Percentiles rank a stretch among this genome's conserved stretches.
Evolutionary conservation across 148 eudicot genomes (phyloP).

Genomic region (Talinum fruticosum): DNA sequence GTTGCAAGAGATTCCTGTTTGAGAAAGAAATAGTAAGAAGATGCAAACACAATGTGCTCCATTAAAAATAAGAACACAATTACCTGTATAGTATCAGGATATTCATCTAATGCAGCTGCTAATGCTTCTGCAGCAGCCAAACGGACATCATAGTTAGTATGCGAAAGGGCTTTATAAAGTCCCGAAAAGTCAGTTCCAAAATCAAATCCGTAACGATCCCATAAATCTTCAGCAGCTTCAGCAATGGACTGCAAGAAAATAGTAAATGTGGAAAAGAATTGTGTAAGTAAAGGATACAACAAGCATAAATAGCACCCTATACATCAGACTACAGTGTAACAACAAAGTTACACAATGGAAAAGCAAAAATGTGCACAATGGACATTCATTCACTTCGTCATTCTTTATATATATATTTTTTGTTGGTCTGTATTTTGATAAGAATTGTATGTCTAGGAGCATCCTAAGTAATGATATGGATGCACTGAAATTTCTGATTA

Average conservation of each 20-base stretch:
- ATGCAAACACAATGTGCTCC: conserved; percentile 2
- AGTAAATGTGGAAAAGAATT: not conserved
- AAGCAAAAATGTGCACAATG: not conserved
- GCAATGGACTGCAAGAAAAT: conserved; percentile 68
- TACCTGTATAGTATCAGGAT: conserved; percentile 91
- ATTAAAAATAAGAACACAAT: not conserved
- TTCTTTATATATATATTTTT: too few species aligned
- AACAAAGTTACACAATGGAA: not conserved
- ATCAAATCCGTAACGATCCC: conserved; percentile 89
- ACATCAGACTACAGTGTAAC: not conserved
- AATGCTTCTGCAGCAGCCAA: conserved; percentile 90
- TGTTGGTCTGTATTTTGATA: too few species aligned
- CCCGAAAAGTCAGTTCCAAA: conserved; percentile 86
- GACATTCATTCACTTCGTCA: too few species aligned
- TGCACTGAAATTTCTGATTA: not conserved
- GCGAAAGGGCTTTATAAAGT: conserved; percentile 75
- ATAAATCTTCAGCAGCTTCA: conserved; percentile 83
- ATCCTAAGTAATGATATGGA: not conserved
- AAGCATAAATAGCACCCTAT: not conserved
- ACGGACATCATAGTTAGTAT: conserved; percentile 76
- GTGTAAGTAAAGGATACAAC: not conserved
- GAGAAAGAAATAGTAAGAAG: conserved; percentile 14
- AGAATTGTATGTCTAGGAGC: not conserved
- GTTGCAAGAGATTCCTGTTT: conserved; percentile 83
- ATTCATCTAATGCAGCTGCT: conserved; percentile 93